Evolutionary conservation across 23 red algal genomes (phyloP).

Genomic region (Rhodosorus marinus): DNA sequence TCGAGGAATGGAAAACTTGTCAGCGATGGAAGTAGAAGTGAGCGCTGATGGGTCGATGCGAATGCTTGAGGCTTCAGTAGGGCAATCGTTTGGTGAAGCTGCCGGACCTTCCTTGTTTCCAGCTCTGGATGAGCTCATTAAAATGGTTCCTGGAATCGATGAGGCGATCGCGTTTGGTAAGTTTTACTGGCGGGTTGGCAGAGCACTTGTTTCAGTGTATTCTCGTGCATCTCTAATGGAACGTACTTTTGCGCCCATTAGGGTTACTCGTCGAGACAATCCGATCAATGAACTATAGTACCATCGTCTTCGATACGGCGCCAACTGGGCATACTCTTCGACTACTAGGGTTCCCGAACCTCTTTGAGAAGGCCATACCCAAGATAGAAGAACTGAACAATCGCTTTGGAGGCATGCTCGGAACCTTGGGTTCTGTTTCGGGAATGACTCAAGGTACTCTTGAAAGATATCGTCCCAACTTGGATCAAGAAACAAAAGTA

Average conservation of each 20-base stretch:
- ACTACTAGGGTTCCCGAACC: constrained; percentile 57
- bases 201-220: too few relatives aligned
- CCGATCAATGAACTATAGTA: constrained; percentile 65
- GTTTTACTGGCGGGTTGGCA: too few relatives aligned
- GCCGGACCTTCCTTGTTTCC: too few relatives aligned
- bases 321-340: constrained; percentile 94
- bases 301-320: constrained; percentile 83
- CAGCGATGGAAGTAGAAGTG: neutral
- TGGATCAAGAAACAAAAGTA: too few relatives aligned
- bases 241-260: too few relatives aligned
- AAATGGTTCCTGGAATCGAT: constrained; percentile 84
- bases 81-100: too few relatives aligned
- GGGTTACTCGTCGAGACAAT: constrained; percentile 78
- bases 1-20: neutral
- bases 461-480: constrained; percentile 5
- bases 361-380: constrained; percentile 57
- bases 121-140: constrained; percentile 9
- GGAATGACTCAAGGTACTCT: constrained; percentile 27
- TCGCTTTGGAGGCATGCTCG: constrained; percentile 64
- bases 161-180: constrained; percentile 88
- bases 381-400: constrained; percentile 37
- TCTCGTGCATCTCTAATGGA: too few relatives aligned
- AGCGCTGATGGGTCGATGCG: too few relatives aligned
- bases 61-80: too few relatives aligned
- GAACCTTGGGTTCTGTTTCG: constrained; percentile 23